These are phyloP conservation scores for Pichia exigua DNA, from an alignment of 805 yeast genomes.

Conservation along the genomic window DNA sequence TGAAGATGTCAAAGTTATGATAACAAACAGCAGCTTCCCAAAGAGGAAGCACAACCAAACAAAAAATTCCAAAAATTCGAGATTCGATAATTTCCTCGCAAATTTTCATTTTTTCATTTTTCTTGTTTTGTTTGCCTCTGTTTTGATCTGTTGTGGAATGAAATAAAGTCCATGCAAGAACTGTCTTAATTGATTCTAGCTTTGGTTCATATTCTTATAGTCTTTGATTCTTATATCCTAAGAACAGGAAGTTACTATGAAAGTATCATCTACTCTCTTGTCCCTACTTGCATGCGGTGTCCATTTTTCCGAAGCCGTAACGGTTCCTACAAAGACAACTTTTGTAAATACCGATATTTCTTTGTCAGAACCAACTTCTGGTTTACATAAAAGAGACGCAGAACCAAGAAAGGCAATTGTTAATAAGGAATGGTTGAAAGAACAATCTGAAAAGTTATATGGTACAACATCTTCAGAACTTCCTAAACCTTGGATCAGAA, in stretches of 20 bases:
- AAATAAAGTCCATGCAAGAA: too few species aligned
- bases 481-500: slow-evolving; percentile 66
- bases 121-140: background rate
- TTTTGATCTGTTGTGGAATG: background rate
- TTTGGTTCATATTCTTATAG: background rate
- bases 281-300: background rate
- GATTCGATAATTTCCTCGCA: too few species aligned
- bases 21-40: background rate
- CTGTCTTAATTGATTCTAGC: background rate
- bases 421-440: slow-evolving; percentile 21
- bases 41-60: background rate
- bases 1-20: background rate
- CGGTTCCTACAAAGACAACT: slow-evolving; percentile 4
- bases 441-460: slow-evolving; percentile 12
- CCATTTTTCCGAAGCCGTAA: background rate
- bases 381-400: slow-evolving; percentile 12
- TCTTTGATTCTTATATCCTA: background rate
- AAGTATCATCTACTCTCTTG: background rate
- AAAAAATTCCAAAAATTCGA: background rate
- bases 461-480: slow-evolving; percentile 15
- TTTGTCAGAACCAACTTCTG: background rate
- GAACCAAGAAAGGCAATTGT: slow-evolving; percentile 19
- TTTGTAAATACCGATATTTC: background rate
- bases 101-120: background rate
- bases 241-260: background rate